Conservation (phyloP, 2,329 filamentous ascomycete genomes). For the Aspergillus pseudonomiae region DNA sequence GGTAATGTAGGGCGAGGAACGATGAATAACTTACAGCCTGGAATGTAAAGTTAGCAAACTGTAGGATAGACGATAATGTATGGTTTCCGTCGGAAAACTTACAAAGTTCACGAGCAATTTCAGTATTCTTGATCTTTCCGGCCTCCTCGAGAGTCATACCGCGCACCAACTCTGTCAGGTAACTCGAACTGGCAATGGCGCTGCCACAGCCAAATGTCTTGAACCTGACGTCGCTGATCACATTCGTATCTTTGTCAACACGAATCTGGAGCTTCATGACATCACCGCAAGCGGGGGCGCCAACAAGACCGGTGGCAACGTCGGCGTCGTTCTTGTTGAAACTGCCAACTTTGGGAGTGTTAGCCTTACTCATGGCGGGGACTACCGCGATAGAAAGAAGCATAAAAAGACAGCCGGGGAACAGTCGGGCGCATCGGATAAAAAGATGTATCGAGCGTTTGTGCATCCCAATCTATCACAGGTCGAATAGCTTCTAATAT, state of each 20-base stretch:
- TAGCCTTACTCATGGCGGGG: conserved; percentile 9
- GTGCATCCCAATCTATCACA: not conserved
- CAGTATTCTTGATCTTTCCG: conserved; percentile 88
- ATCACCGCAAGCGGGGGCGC: conserved; percentile 87
- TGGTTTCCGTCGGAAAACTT: conserved; percentile 33
- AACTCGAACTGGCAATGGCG: conserved; percentile 92
- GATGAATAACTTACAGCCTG: conserved; percentile 1
- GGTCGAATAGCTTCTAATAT: not conserved
- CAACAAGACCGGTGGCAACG: conserved; percentile 88
- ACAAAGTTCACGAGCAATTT: conserved; percentile 97
- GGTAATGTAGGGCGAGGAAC: not conserved
- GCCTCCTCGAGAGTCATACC: conserved; percentile 98
- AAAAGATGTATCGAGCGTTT: not conserved
- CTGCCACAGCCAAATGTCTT: conserved; percentile 96
- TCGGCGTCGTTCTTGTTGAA: conserved; percentile 78
- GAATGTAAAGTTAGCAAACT: not conserved
- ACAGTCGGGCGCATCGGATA: not conserved
- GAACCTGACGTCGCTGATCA: conserved; percentile 93
- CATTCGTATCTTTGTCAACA: conserved; percentile 84
- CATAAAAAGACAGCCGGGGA: not conserved
- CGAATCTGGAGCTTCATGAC: conserved; percentile 95
- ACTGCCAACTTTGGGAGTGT: conserved; percentile 56
- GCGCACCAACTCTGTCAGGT: conserved; percentile 89
- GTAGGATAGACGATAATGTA: not conserved
- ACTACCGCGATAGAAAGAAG: not conserved